These are phyloP conservation scores for Melaleuca quinquenervia DNA, from an alignment of 345 rosid genomes.

Conservation along the genomic window DNA sequence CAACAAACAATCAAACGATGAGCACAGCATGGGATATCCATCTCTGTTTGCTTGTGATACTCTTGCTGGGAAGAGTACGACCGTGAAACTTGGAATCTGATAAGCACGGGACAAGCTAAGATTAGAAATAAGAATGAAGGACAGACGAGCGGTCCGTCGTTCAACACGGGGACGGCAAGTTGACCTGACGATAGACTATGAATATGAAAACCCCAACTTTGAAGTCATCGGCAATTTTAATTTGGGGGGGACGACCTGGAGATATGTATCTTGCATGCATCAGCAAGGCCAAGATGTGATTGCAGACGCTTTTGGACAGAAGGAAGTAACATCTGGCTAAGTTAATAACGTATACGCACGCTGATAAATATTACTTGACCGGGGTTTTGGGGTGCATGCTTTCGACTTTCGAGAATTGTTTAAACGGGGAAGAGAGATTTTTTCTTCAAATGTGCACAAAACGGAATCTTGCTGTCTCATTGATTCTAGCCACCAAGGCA, in stretches of 20 bases:
- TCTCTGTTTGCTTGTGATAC: neutral
- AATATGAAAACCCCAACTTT: neutral
- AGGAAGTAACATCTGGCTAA: neutral
- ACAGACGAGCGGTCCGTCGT: neutral
- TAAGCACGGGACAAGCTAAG: neutral
- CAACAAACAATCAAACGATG: neutral
- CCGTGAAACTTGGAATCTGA: neutral
- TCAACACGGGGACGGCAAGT: neutral
- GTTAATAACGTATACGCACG: neutral
- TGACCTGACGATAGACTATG: neutral
- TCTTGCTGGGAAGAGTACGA: neutral
- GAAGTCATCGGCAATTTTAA: neutral
- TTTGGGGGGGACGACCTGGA: neutral
- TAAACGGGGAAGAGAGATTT: neutral
- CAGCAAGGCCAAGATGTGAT: neutral
- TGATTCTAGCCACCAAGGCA: neutral
- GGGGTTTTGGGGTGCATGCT: neutral
- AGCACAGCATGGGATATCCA: neutral
- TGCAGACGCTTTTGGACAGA: neutral
- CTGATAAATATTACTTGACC: neutral
- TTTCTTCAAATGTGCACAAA: neutral
- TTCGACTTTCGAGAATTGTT: neutral
- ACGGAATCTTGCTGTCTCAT: neutral
- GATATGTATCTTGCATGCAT: neutral
- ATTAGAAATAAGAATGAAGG: neutral